phyloP scores from a whole-genome alignment of 768 basidiomycete species.

The Dioszegia crocea region DNA sequence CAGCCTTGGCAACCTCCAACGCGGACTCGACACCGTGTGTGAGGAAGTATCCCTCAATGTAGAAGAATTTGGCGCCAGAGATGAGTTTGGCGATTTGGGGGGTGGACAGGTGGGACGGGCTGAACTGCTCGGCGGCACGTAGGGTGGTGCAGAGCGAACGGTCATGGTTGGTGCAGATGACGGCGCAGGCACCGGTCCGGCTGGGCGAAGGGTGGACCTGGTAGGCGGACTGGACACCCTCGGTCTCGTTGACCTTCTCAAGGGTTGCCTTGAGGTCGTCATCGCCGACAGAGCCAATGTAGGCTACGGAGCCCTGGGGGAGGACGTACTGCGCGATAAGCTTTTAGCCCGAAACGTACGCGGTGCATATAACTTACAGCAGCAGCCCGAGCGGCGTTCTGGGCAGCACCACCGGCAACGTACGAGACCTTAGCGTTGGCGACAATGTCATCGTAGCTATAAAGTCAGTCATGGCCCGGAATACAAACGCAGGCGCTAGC shows the following conservation, averaged over 20 bases:
- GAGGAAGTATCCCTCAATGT: conserved; percentile 96
- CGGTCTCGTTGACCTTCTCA: conserved; percentile 81
- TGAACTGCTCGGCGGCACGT: conserved; percentile 84
- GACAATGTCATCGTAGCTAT: conserved; percentile 83
- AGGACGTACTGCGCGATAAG: conserved; percentile 69
- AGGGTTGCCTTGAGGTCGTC: conserved; percentile 89
- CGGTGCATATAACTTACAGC: conserved; percentile 65
- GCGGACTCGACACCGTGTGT: conserved; percentile 78
- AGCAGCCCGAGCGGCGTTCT: conserved; percentile 93
- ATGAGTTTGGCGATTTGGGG: conserved; percentile 70
- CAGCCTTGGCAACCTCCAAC: conserved; percentile 70
- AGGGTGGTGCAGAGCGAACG: conserved; percentile 90
- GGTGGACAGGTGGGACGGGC: conserved; percentile 70
- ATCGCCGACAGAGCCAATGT: conserved; percentile 87
- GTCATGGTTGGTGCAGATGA: conserved; percentile 87
- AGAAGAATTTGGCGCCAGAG: conserved; percentile 76
- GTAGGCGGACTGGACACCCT: conserved; percentile 83
- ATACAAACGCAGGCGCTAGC: too few relatives aligned
- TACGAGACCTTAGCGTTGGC: conserved; percentile 72
- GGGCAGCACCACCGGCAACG: conserved; percentile 94
- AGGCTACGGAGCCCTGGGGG: conserved; percentile 81
- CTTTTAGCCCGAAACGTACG: too few relatives aligned
- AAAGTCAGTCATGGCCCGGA: too few relatives aligned
- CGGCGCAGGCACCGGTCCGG: conserved; percentile 94
- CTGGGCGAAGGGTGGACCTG: conserved; percentile 72